Evolutionary conservation across 192 early-diverging fungal species (phyloP), one percentile per base, ranked within the genome.

Genomic region (Backusella circina): DNA sequence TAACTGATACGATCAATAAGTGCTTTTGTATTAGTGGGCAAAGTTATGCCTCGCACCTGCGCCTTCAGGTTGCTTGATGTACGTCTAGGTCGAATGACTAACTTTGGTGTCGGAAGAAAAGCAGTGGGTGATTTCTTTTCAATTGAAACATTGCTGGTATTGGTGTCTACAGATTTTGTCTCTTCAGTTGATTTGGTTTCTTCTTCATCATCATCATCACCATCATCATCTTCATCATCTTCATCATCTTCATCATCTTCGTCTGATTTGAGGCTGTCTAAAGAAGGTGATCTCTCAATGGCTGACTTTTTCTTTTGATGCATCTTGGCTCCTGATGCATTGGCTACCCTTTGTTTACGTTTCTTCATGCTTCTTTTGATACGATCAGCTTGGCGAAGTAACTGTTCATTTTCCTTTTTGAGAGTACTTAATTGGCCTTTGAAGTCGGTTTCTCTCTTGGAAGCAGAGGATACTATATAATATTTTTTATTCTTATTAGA

Each of bases 381-480:
- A 7, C 23, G 7, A 33, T 79, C 28, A 9, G 74, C 72, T 23
- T 77, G 75, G 51, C 65, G 39, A 10, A 30, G 8, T 47, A 70
- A 30, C 26, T 36, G 71, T 51, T 44, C 73, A 50, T 71, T 35
- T 39, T 77, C 65, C 44, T 57, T 57, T 26, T 54, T 47, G 35
- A 78, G 57, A 15, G 28, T 9, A 1, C 36, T 31, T 35, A 78
- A 33, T 47, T 73, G 65, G 21, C 35, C 65, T 35, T 67, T 21
- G n/a, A 57, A 78, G 2, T 65, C 32, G 10, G 66, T 13, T 33
- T 73, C 66, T 21, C 77, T 39, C 32, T 68, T 38, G 32, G 57
- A 50, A 16, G 77, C 61, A 12, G 30, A 70, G 5, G 44, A 66
- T 36, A 77, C 75, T 76, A 38, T 10, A 28, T 6, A 70, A 30